Percentiles rank a stretch among this genome's conserved stretches.
These are phyloP conservation scores for Aegilops speltoides DNA, from an alignment of 176 grass and related monocot genomes.

Conservation along the genomic window DNA sequence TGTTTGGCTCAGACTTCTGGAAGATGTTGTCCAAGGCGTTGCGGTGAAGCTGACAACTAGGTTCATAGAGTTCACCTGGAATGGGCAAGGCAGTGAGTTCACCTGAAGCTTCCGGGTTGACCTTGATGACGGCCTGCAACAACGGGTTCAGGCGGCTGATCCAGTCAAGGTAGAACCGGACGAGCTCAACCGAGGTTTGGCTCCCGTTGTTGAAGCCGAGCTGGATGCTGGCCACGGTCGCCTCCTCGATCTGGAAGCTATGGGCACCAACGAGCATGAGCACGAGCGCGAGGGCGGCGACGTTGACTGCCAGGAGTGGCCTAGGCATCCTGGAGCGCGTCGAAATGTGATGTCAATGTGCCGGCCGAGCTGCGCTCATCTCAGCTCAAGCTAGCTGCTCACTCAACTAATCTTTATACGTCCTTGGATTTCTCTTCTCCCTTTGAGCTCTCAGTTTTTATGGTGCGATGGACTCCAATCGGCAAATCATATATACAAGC, in stretches of 20 bases:
- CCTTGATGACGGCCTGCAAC: slow-evolving; percentile 59
- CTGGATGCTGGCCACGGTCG: slow-evolving; percentile 56
- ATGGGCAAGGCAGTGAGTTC: too few species aligned
- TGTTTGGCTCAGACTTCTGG: too few species aligned
- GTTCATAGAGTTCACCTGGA: too few species aligned
- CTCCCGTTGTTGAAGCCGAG: slow-evolving; percentile 47
- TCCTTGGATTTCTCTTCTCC: too few species aligned
- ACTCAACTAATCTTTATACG: too few species aligned
- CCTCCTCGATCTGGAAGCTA: slow-evolving; percentile 53
- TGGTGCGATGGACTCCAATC: too few species aligned
- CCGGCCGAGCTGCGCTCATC: too few species aligned
- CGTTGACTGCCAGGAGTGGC: not conserved
- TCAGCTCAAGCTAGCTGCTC: not conserved
- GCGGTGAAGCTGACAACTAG: too few species aligned
- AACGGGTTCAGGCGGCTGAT: slow-evolving; percentile 49
- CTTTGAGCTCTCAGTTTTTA: too few species aligned
- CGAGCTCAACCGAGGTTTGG: slow-evolving; percentile 47
- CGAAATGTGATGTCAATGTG: not conserved
- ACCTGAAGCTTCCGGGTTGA: slow-evolving; percentile 31
- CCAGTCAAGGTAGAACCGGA: slow-evolving; percentile 44
- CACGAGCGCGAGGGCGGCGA: not conserved
- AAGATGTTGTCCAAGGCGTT: too few species aligned
- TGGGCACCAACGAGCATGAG: not conserved
- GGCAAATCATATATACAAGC: too few species aligned
- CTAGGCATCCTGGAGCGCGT: not conserved